These are phyloP conservation scores for Plasmodium reichenowi DNA, from an alignment of 169 alveolate genomes.

Conservation along the genomic window DNA sequence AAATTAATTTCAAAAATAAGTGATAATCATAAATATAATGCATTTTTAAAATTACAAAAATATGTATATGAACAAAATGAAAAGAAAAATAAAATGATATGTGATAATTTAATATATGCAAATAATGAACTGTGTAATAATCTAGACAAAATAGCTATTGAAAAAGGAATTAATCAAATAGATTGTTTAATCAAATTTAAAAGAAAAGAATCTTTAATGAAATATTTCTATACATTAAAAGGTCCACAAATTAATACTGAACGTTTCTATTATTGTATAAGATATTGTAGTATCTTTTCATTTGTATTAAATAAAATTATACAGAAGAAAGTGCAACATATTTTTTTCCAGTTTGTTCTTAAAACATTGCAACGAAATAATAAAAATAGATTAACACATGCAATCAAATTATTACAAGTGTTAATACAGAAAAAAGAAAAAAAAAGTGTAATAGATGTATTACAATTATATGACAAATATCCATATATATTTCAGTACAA, in stretches of 20 bases:
- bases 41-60: conserved; percentile 48
- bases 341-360: conserved; percentile 19
- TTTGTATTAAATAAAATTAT: conserved; percentile 34
- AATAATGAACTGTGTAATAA: conserved; percentile 46
- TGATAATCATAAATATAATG: conserved; percentile 43
- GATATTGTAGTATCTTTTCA: conserved; percentile 33
- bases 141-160: conserved; percentile 30
- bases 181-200: conserved; percentile 42
- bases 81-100: conserved; percentile 8
- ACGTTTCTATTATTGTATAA: conserved; percentile 9
- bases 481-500: conserved; percentile 37
- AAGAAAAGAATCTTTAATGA: conserved; percentile 24
- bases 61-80: conserved; percentile 39
- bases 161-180: conserved; percentile 39
- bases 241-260: conserved; percentile 36
- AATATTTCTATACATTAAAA: conserved; percentile 35
- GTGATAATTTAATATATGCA: conserved; percentile 43
- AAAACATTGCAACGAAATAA: conserved; percentile 44
- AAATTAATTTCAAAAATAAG: conserved; percentile 5
- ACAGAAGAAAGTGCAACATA: conserved; percentile 33
- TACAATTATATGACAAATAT: conserved; percentile 23
- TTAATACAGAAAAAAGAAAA: conserved; percentile 15
- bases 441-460: neutral
- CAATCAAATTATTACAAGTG: conserved; percentile 14
- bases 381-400: conserved; percentile 26